Conservation (phyloP, 306 rosid genomes). For the Cicer cuneatum region DNA sequence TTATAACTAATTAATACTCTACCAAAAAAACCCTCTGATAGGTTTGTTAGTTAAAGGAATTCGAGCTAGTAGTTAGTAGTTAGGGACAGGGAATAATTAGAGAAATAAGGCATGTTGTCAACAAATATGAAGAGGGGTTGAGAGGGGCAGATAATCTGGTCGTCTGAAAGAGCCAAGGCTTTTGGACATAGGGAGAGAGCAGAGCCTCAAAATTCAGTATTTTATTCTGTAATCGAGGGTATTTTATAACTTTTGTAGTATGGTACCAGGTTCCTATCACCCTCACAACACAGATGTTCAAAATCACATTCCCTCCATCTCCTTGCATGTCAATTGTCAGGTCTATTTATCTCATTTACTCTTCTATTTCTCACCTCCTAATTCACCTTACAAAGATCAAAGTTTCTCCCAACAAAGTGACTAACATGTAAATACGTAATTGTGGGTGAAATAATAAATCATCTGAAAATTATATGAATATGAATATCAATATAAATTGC, state of each 20-base stretch:
- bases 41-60: background rate
- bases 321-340: conserved; percentile 1
- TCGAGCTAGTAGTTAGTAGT: background rate
- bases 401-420: conserved; percentile 2
- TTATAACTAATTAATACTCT: conserved; percentile 12
- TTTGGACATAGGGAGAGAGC: conserved; percentile 1
- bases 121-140: background rate
- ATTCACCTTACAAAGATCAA: conserved; percentile 30
- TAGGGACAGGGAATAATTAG: background rate
- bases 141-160: background rate
- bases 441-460: conserved; percentile 27
- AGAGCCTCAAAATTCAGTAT: background rate
- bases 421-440: conserved; percentile 19
- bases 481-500: conserved; percentile 35
- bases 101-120: background rate
- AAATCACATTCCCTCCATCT: conserved; percentile 17
- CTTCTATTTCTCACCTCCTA: conserved; percentile 21
- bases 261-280: conserved; percentile 9
- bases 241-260: background rate
- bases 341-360: conserved; percentile 5
- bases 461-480: conserved; percentile 23
- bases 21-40: background rate
- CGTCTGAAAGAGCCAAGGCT: background rate
- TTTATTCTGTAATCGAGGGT: background rate
- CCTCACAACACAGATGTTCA: conserved; percentile 18